Conservation (phyloP, 306 rosid genomes). For the Lathyrus oleraceus region DNA sequence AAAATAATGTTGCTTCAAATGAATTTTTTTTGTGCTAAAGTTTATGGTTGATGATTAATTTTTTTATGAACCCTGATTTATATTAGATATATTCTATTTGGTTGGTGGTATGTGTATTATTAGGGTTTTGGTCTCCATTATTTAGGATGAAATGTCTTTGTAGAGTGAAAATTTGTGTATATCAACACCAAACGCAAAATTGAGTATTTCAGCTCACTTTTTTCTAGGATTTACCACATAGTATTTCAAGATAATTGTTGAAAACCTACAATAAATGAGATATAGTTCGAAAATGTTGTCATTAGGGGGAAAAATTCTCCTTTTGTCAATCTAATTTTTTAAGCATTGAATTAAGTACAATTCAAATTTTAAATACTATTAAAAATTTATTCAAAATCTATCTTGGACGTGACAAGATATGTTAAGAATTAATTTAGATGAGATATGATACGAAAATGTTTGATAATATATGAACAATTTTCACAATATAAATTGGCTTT, state of each 20-base stretch:
- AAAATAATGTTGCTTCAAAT: background rate
- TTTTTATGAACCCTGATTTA: background rate
- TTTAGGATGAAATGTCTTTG: background rate
- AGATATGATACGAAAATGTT: background rate
- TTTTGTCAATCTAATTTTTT: no score
- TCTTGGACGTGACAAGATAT: no score
- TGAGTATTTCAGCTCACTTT: no score
- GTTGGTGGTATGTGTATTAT: background rate
- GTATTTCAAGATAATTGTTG: no score
- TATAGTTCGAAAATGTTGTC: no score
- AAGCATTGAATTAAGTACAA: no score
- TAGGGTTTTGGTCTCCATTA: background rate
- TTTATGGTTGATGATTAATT: background rate
- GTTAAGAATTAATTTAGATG: background rate
- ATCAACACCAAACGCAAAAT: background rate
- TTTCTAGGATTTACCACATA: no score
- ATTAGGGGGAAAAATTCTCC: no score
- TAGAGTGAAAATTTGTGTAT: background rate
- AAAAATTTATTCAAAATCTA: no score
- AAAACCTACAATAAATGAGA: no score
- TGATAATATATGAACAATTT: background rate
- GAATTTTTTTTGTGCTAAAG: background rate
- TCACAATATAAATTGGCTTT: background rate
- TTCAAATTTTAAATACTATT: no score
- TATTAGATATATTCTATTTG: background rate